Percentiles rank a stretch among this genome's conserved stretches.
Conservation (phyloP, 345 rosid species). For the Boechera stricta region DNA sequence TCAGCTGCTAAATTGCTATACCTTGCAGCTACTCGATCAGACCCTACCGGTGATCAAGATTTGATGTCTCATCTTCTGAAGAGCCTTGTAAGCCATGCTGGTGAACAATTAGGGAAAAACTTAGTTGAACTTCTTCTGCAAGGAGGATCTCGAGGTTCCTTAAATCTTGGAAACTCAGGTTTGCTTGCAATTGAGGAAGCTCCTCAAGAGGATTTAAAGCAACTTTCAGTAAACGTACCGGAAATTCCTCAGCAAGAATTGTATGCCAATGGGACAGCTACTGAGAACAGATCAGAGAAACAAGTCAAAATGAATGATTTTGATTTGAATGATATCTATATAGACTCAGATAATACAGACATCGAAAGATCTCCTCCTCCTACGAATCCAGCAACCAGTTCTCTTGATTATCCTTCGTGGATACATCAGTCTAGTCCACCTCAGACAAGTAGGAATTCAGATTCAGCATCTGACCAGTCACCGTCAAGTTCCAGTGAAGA, state of each 20-base stretch:
- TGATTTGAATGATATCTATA: conserved; percentile 85
- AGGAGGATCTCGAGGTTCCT: conserved; percentile 63
- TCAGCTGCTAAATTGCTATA: conserved; percentile 8
- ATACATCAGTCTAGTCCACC: conserved; percentile 95
- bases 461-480: conserved; percentile 96
- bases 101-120: conserved; percentile 67
- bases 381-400: conserved; percentile 61
- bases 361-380: conserved; percentile 73
- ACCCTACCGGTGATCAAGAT: conserved; percentile 73
- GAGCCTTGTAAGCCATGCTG: conserved; percentile 69
- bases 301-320: conserved; percentile 76
- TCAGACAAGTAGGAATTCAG: conserved; percentile 91
- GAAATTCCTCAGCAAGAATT: conserved; percentile 55
- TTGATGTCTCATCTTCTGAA: conserved; percentile 78
- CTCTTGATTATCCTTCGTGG: conserved; percentile 89
- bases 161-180: conserved; percentile 56
- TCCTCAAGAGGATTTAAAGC: conserved; percentile 52
- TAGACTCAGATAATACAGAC: conserved; percentile 85
- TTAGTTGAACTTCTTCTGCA: conserved; percentile 63
- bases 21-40: conserved; percentile 75
- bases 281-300: conserved; percentile 52
- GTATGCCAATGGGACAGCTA: conserved; percentile 47
- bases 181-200: conserved; percentile 61
- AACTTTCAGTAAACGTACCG: conserved; percentile 48
- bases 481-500: conserved; percentile 95